These are phyloP conservation scores for Candida ascalaphidarum DNA, from an alignment of 805 yeast species.

Conservation along the genomic window DNA sequence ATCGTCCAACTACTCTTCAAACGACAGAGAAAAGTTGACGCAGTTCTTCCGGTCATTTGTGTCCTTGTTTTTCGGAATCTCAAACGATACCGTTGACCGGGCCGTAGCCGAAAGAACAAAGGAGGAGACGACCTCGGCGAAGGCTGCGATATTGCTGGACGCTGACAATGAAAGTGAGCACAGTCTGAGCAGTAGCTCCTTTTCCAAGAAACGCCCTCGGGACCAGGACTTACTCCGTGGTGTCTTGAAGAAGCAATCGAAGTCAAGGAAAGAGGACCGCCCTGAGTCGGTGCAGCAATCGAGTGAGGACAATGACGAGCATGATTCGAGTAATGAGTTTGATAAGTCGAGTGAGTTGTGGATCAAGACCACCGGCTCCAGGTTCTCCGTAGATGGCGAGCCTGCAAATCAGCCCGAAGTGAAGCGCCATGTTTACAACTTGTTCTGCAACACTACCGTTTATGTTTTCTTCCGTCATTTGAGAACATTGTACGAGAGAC, in stretches of 20 bases:
- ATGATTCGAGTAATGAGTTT: constrained; percentile 15
- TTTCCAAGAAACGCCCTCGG: constrained; percentile 40
- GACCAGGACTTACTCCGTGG: constrained; percentile 51
- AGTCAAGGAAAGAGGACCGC: constrained; percentile 25
- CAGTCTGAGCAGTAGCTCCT: constrained; percentile 9
- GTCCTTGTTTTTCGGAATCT: constrained; percentile 60
- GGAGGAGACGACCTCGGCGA: constrained; percentile 7
- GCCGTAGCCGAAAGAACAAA: constrained; percentile 15
- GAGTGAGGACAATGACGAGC: constrained; percentile 26
- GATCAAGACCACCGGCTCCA: constrained; percentile 28
- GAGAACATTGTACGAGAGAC: constrained; percentile 72
- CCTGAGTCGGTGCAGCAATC: constrained; percentile 19
- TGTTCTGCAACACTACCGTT: constrained; percentile 82
- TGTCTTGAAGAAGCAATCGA: constrained; percentile 48
- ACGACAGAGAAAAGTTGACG: constrained; percentile 71
- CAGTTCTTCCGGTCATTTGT: constrained; percentile 65
- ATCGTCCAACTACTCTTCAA: constrained; percentile 66
- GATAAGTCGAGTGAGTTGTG: constrained; percentile 34
- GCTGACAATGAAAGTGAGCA: constrained; percentile 2
- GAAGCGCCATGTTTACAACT: constrained; percentile 52
- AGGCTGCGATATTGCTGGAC: constrained; percentile 4
- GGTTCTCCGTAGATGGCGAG: constrained; percentile 17
- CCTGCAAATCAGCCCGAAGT: constrained; percentile 12
- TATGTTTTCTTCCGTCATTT: constrained; percentile 86
- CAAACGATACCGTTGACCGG: constrained; percentile 39